Base-by-base conservation (phyloP, 345 rosid species). In the Linum lewisii region DNA sequence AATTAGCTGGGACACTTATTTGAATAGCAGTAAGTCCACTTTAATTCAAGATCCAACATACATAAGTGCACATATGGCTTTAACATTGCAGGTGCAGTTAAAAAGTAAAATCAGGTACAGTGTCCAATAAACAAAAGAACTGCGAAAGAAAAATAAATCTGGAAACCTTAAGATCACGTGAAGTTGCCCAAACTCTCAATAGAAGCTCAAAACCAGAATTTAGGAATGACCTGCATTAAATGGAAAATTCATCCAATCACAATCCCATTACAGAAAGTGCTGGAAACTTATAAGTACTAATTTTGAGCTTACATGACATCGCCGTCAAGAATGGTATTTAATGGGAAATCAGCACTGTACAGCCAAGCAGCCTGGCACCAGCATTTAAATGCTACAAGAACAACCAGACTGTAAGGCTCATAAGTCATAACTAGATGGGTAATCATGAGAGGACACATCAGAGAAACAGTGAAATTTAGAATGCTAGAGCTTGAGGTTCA, bases 301-400 rank as follows among this genome's bases (percentile, higher is more conserved):
- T 55, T 51, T 57, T 45, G 68, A 69, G 67, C 95, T 84, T 75
- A 92, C 98, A 86, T 86, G 72, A 92, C 92, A 77, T 84, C 96
- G 67, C 79, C 79, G 70, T 92, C 96, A 16, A 88, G 83, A 60
- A 75, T 75, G 34, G 84, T 77, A 66, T 73, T 69, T 29, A 81
- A 79, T 62, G 90, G 82, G 63, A 74, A 77, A 66, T 91, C 98
- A 60, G 69, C 61, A 58, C 58, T 73, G 63, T 72, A 88, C 61
- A 80, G 88, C 84, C 83, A 80, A 58, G 77, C 90, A 77, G 98
- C 98, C 69, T 86, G 95, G 75, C 88, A 83, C 98, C 98, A 92
- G 79, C 95, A 92, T 76, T 84, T 92, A 63, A 92, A 84, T 47
- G 98, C 98, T 92, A 77, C 62, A 80, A 62, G 47, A 42, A 9